Evolutionary conservation across 805 yeast genomes (phyloP).

Genomic region (Metschnikowia similis): DNA sequence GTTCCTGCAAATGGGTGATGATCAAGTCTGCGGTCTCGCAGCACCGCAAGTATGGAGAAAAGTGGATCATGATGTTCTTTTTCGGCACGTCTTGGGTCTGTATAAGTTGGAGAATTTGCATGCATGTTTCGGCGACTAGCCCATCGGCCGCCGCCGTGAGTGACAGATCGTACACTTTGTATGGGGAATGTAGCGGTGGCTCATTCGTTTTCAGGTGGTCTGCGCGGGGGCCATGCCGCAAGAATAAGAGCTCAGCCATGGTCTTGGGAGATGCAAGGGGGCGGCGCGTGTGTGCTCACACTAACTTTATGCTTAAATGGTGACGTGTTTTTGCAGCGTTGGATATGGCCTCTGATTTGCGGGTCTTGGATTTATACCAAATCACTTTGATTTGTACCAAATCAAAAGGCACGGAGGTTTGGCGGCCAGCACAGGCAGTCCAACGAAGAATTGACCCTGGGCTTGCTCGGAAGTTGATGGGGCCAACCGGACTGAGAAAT

Average conservation of each 20-base stretch:
- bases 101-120: conserved; percentile 23
- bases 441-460: too few relatives aligned
- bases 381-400: too few relatives aligned
- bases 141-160: conserved; percentile 27
- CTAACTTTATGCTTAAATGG: too few relatives aligned
- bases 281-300: too few relatives aligned
- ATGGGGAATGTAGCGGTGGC: conserved; percentile 26
- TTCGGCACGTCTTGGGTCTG: conserved; percentile 13
- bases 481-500: too few relatives aligned
- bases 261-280: background rate
- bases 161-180: conserved; percentile 36
- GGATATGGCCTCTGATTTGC: too few relatives aligned
- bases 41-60: conserved; percentile 41
- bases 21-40: conserved; percentile 42
- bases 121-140: conserved; percentile 19
- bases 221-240: conserved; percentile 41
- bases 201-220: conserved; percentile 31
- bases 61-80: conserved; percentile 31
- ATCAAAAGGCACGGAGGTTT: too few relatives aligned
- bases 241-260: conserved; percentile 40
- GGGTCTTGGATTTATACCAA: too few relatives aligned
- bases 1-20: conserved; percentile 25
- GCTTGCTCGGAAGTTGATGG: too few relatives aligned
- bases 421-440: too few relatives aligned
- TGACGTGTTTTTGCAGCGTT: too few relatives aligned